Conservation (phyloP, 2,329 filamentous ascomycete genomes). For the Cryoendolithus antarcticus region DNA sequence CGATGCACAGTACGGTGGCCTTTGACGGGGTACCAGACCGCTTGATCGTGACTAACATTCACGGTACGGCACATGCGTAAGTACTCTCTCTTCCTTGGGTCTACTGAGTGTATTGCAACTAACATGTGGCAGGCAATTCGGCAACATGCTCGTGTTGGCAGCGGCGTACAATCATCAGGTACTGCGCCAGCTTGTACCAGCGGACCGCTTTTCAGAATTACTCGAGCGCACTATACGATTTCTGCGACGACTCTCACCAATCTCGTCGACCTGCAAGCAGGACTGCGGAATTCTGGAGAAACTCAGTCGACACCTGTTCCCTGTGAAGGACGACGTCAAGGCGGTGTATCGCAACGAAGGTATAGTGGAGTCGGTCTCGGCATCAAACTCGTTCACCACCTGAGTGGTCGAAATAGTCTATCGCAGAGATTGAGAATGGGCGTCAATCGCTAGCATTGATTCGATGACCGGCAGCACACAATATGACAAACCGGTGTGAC, state of each 20-base stretch:
- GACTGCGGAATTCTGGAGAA: conserved; percentile 62
- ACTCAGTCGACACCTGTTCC: conserved; percentile 29
- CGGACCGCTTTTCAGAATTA: conserved; percentile 44
- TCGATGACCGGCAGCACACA: too few relatives aligned
- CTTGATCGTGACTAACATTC: conserved; percentile 86
- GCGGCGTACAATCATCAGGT: conserved; percentile 54
- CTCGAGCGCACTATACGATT: conserved; percentile 66
- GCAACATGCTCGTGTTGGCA: conserved; percentile 82
- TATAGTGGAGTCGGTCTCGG: conserved; percentile 3
- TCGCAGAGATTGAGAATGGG: too few relatives aligned
- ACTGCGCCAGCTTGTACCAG: conserved; percentile 37
- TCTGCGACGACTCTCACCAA: conserved; percentile 54
- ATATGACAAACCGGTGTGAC: too few relatives aligned
- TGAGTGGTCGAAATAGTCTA: not conserved
- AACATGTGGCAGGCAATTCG: conserved; percentile 64
- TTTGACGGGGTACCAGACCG: conserved; percentile 59
- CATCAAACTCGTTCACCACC: conserved; percentile 5
- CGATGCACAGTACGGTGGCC: conserved; percentile 73
- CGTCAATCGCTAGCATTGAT: too few relatives aligned
- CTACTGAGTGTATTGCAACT: conserved; percentile 9
- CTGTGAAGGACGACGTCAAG: conserved; percentile 8
- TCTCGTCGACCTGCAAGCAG: conserved; percentile 60
- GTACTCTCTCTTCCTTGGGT: conserved; percentile 26
- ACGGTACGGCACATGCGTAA: conserved; percentile 92
- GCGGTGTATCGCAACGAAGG: conserved; percentile 10